Base-by-base conservation (phyloP, 2,329 filamentous ascomycete genomes). In the Xylariales sp. region DNA sequence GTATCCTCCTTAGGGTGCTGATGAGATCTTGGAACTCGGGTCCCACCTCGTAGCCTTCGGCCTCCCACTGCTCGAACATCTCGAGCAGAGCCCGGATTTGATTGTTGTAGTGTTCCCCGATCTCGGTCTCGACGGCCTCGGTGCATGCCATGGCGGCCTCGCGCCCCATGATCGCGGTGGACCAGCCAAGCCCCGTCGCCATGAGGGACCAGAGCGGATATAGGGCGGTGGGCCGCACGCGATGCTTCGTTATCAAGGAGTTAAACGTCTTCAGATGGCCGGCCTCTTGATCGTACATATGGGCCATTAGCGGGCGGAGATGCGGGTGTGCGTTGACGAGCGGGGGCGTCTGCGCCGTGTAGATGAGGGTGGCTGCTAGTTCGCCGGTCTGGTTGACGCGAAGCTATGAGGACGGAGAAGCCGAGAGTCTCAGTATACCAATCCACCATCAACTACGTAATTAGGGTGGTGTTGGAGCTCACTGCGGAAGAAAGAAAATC, bases 131-230 rank as follows among this genome's bases (percentile, higher is more conserved):
- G 1, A 99, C 95, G 0, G 96, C 96, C 81, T 99, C 96, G 0
- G 96, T 98, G 79, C 96, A 99, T 12, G 96, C 96, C 96, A 99
- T 99, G 43, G 96, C 95, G 1, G 95, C 94, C 81, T 98, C 94
- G 56, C 93, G 88, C 0, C 96, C 94, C 86, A 99, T 86, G 49
- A 96, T 82, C 0, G 92, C 96, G 0, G 96, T 99, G 4, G 88
- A 87, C 94, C 96, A 97, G 18, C 96, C 96, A 7, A 99, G 81
- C 0, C 91, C 88, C 0, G 91, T 91, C 1, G 96, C 93, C 10
- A 94, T 89, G 7, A 89, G 84, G 50, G 91, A 89, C 96, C 96
- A 99, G 2, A 97, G 71, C 0, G 96, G 96, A 76, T 97, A 97
- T 83, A 99, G 91, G 12, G 91, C 93, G 0, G 96, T 97, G 0